Evolutionary conservation across 2,329 filamentous ascomycete genomes (phyloP).

Genomic region (Ophiostoma ips): DNA sequence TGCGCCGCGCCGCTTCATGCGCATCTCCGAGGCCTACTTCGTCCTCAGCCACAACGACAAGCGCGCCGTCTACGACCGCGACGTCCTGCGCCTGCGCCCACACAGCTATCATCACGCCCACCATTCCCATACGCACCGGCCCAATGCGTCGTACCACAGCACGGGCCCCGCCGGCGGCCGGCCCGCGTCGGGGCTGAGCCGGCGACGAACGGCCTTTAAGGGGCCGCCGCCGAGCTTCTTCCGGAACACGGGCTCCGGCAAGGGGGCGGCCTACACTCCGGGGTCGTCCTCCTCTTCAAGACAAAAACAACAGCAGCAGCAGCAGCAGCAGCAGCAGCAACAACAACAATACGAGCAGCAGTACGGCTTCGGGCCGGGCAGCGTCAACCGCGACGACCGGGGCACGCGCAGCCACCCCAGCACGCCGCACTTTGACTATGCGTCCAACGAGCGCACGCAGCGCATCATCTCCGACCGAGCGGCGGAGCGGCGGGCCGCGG

Average conservation of each 20-base stretch:
- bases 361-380: constrained; percentile 5
- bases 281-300: neutral
- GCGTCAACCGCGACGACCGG: constrained; percentile 9
- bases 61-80: constrained; percentile 68
- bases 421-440: constrained; percentile 66
- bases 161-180: constrained; percentile 55
- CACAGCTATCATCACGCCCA: constrained; percentile 22
- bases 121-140: constrained; percentile 14
- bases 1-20: constrained; percentile 64
- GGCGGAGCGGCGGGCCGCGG: constrained; percentile 23
- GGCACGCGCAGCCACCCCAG: constrained; percentile 27
- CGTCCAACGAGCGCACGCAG: constrained; percentile 61
- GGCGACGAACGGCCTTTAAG: constrained; percentile 59
- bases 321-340: constrained; percentile 13
- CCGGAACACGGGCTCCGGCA: constrained; percentile 31
- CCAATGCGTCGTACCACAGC: constrained; percentile 40
- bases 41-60: constrained; percentile 59
- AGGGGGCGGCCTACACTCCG: constrained; percentile 12
- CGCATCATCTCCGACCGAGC: constrained; percentile 41
- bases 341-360: neutral
- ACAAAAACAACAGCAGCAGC: constrained; percentile 25
- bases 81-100: constrained; percentile 33
- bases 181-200: constrained; percentile 66
- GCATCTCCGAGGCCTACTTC: constrained; percentile 72
- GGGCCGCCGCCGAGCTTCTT: constrained; percentile 89